Base-by-base conservation (phyloP, 73 alveolate genomes). In the Vitrella brassicaformis region DNA sequence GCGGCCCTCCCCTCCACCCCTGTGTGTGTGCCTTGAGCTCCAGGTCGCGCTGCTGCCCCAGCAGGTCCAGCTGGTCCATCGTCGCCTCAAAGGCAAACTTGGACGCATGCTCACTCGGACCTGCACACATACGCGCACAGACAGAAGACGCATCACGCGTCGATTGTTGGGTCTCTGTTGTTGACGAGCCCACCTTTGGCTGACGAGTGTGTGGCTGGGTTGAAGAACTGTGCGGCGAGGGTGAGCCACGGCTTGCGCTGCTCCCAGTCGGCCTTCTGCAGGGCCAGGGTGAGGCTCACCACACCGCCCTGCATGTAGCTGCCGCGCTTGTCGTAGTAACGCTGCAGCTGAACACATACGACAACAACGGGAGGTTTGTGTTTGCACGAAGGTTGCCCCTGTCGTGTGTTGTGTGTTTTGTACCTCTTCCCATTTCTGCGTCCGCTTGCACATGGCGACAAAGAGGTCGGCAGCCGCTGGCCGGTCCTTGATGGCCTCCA, bases 211-310 rank as follows among this genome's bases (percentile, higher is more conserved):
- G 56, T 39, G 56, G 56, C 22, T 8, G 4, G 56, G 56, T 4
- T 39, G 56, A 14, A 8, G 30, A 64, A 0, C 8, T 14, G 8
- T 28, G 69, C 30, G 69, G 68, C 28, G 68, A n/a, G 30, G 29
- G 68, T 18, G 69, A 25, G 30, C 69, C 28, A 22, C 28, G 29
- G 68, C 25, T n/a, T 29, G 47, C 73, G 70, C 71, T 64, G 73
- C 28, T 74, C 81, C 31, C 66, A 74, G 73, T 31, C 66, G 67
- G 70, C 27, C 64, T 74, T 72, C 26, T 67, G 73, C 68, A 64
- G 66, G 68, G 66, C 71, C 47, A 72, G 72, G 30, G 30, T 66
- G 68, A 74, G 27, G 19, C 73, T 73, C 28, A 67, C 71, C 27
- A 64, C 30, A 46, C 73, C 81, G 4, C 68, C 73, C n/a, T n/a